Evolutionary conservation across 192 early-diverging fungal genomes (phyloP).

Genomic region (Lobosporangium transversale): DNA sequence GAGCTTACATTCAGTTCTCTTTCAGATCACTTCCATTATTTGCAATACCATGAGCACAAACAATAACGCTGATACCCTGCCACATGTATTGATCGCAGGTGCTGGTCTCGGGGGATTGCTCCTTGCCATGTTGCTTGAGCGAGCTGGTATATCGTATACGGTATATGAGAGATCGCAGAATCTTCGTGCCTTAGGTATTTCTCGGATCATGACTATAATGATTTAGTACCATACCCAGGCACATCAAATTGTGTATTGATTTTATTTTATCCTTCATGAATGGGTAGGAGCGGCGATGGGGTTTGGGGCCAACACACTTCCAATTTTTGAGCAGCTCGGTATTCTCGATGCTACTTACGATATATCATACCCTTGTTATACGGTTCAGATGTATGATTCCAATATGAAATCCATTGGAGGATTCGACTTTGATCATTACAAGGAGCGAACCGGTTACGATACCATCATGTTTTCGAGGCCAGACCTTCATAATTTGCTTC

Average conservation of each 20-base stretch:
- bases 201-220: neutral
- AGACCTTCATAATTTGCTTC: constrained; percentile 10
- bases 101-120: constrained; percentile 12
- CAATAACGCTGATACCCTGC: too few species aligned
- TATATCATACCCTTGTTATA: neutral
- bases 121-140: constrained; percentile 2
- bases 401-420: neutral
- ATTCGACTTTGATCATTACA: constrained; percentile 4
- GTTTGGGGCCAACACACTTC: constrained; percentile 11
- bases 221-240: neutral
- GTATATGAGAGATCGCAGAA: constrained; percentile 15
- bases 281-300: constrained; percentile 9
- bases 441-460: constrained; percentile 10
- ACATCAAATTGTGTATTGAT: neutral
- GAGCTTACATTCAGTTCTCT: too few species aligned
- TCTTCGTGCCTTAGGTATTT: constrained; percentile 7
- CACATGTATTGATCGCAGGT: constrained; percentile 19
- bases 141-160: constrained; percentile 4
- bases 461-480: constrained; percentile 6
- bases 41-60: too few species aligned
- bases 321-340: constrained; percentile 24
- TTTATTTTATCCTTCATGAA: too few species aligned
- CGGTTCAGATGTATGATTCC: neutral
- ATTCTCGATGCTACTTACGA: neutral
- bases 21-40: too few species aligned